Base-by-base conservation (phyloP, 78 protist genomes). In the Protostelium mycophagum region DNA sequence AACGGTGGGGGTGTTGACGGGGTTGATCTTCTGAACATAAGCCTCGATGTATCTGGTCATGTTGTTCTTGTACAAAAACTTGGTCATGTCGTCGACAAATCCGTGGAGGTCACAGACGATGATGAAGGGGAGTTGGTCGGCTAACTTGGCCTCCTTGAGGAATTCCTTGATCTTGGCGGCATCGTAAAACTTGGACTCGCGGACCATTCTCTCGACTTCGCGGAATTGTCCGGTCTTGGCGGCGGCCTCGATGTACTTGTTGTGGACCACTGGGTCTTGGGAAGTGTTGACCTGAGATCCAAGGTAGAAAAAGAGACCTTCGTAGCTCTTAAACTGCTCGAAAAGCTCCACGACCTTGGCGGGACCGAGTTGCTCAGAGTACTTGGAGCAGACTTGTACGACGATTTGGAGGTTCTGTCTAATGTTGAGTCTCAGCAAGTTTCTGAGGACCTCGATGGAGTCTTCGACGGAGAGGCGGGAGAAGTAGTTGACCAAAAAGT, bases 201-300 rank as follows among this genome's bases (percentile, higher is more conserved):
- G 96, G 89, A 97, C 94, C 93, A 99, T 95, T 84, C 99, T 96
- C 95, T 98, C 99, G 83, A 99, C 98, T 91, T 99, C 99, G 90
- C 96, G 90, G 89, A 91, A 36, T 90, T 98, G 98, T 37, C 96
- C 96, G 34, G 96, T 89, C 90, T 97, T 91, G 95, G 96, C 92
- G 16, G 99, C 99, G 16, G 99, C 99, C 94, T 98, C 95, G 96
- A 99, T 98, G 96, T 98, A 99, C 97, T 97, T 97, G 97, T 95
- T 98, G 93, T 95, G 98, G 23, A 98, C 97, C 38, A 98, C 99
- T 85, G 98, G 93, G 34, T 98, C 98, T 37, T 96, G 90, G 31
- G 91, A 38, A 9, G 86, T 85, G 94, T 89, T 92, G 87, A 96
- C 97, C 31, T 95, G 86, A n/a, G 91, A 84, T 36, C 94, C 94